Evolutionary conservation across 2,329 filamentous ascomycete species (phyloP), one percentile per base, ranked within the genome.

Genomic region (Bipolaris sorokiniana): DNA sequence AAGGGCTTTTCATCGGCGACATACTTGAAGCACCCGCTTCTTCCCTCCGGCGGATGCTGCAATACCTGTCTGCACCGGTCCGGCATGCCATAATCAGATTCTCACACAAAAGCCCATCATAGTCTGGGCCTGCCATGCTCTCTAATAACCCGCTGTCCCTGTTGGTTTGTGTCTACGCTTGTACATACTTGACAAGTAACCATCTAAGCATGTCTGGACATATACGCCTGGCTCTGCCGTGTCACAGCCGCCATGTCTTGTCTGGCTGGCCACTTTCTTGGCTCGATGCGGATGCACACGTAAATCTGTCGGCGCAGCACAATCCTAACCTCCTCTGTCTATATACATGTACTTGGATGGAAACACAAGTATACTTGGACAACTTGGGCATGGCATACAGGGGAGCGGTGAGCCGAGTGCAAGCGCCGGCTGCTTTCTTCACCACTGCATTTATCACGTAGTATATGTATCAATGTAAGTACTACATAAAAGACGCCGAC

Each of bases 331-430:
- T 34, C 44, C 16, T 18, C 16, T 22, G 51, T 58, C 51, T 52
- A 71, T 70, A 67, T 69, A 70, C 3, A 28, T 10, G 26, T 28
- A 28, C 26, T 3, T 28, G 10, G 7, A 28, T 28, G n/a, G n/a
- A n/a, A n/a, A 36, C 13, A n/a, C 34, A 28, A 10, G 26, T 9
- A 10, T 28, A 28, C 26, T 28, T 28, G 26, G 70, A 56, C 52
- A 34, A 38, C 51, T 36, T 55, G 58, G 56, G 37, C 9, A 46
- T 51, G 23, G 49, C 49, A 51, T 63, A 47, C 59, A 66, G 66
- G 7, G 61, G 65, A 68, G 74, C 74, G 74, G 74, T 76, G 73
- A 74, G 31, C 38, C 49, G 48, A 18, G 41, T 51, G 59, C 49
- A 58, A 55, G 55, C 49, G 57, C 52, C 54, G 51, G 53, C 45